Evolutionary conservation across 1,139 yeast genomes (phyloP).

Genomic region (Kurtzmaniella quercitrusa): DNA sequence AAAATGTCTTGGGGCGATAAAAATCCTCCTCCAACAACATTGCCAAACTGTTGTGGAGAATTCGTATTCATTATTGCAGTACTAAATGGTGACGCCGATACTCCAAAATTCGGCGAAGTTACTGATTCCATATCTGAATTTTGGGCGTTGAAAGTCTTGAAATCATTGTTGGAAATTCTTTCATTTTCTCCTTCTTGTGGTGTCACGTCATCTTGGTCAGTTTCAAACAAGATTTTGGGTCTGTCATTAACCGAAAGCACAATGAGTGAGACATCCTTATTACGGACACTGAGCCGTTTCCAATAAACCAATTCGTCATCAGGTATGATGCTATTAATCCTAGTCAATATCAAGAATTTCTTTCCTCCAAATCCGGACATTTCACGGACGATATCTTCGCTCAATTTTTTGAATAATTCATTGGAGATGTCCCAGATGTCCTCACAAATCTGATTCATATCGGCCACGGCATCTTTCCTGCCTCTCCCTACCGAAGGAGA

Average conservation of each 20-base stretch:
- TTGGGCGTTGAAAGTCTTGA: conserved; percentile 7
- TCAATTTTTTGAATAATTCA: conserved; percentile 33
- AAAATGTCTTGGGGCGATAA: conserved; percentile 28
- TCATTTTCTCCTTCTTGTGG: conserved; percentile 3
- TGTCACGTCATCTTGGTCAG: conserved; percentile 4
- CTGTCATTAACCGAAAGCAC: conserved; percentile 69
- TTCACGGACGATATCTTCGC: conserved; percentile 28
- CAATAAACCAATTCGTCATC: conserved; percentile 77
- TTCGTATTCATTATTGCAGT: conserved; percentile 23
- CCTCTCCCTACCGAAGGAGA: conserved; percentile 14
- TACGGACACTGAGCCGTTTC: conserved; percentile 61
- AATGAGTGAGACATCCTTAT: conserved; percentile 61
- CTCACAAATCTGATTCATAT: conserved; percentile 32
- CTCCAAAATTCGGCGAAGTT: conserved; percentile 20
- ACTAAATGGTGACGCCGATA: conserved; percentile 35
- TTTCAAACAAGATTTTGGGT: conserved; percentile 49
- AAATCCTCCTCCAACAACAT: conserved; percentile 31
- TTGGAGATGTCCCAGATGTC: conserved; percentile 37
- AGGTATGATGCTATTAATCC: conserved; percentile 68
- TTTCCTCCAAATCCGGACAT: conserved; percentile 44
- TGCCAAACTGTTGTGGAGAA: conserved; percentile 38
- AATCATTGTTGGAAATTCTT: conserved; percentile 8
- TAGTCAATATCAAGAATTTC: conserved; percentile 61
- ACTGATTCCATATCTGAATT: conserved; percentile 3
- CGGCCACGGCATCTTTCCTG: conserved; percentile 14